Conservation (phyloP, 768 basidiomycete species). For the Hericium coralloides region DNA sequence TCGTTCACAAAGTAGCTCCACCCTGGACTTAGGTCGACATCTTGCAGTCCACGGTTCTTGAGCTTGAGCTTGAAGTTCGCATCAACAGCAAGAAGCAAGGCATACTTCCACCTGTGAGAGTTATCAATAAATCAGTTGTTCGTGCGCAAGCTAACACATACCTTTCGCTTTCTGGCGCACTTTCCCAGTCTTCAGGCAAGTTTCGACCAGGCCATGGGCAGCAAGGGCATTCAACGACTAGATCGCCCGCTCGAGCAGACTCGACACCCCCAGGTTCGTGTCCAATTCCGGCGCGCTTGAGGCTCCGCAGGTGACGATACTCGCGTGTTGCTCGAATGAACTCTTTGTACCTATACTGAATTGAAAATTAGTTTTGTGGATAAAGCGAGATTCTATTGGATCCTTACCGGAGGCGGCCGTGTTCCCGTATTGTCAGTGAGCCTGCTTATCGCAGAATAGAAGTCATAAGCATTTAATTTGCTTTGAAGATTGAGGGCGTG, state of each 20-base stretch:
- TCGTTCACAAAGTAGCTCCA: constrained; percentile 1
- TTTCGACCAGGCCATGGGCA: constrained; percentile 18
- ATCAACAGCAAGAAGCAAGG: constrained; percentile 7
- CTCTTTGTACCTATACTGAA: background rate
- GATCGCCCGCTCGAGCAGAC: constrained; percentile 5
- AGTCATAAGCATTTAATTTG: background rate
- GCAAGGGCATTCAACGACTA: constrained; percentile 16
- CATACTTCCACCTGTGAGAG: background rate
- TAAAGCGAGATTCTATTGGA: too few species aligned
- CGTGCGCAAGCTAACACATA: constrained; percentile 5
- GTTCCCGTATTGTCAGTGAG: background rate
- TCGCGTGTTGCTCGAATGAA: constrained; percentile 11
- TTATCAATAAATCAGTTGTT: background rate
- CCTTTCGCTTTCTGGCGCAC: constrained; percentile 5
- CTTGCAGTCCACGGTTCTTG: background rate
- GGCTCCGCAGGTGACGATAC: constrained; percentile 14
- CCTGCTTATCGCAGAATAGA: background rate
- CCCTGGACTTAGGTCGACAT: background rate
- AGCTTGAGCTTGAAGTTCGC: constrained; percentile 4
- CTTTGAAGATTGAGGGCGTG: background rate
- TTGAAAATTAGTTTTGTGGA: background rate
- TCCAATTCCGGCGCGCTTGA: constrained; percentile 16
- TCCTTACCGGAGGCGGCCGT: too few species aligned
- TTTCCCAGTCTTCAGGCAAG: constrained; percentile 14
- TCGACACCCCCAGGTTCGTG: constrained; percentile 13